phyloP scores from a whole-genome alignment of 1,139 yeast genomes.

The Chernovozyma aurita region DNA sequence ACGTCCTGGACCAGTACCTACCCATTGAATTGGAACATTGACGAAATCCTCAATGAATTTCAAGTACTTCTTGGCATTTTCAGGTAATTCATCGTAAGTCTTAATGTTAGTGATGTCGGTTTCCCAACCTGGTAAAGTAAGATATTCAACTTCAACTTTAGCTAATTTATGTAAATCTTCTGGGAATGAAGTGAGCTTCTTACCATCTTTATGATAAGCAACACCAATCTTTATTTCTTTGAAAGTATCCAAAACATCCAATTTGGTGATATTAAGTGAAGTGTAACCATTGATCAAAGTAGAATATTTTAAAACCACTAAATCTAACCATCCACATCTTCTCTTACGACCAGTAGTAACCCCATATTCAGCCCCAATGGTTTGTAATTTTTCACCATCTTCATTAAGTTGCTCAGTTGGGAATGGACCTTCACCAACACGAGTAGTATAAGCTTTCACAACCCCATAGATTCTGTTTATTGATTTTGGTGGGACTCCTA shows the following conservation, averaged over 20 bases:
- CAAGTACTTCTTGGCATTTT: conserved; percentile 79
- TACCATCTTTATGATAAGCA: conserved; percentile 74
- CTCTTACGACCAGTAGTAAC: conserved; percentile 99
- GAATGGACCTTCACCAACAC: conserved; percentile 99
- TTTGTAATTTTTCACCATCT: conserved; percentile 82
- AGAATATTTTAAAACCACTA: conserved; percentile 90
- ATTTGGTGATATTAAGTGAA: conserved; percentile 85
- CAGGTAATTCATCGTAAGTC: conserved; percentile 75
- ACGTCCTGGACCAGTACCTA: conserved; percentile 98
- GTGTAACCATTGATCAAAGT: conserved; percentile 92
- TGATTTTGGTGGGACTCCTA: conserved; percentile 87
- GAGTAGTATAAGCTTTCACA: conserved; percentile 95
- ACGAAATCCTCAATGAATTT: conserved; percentile 79
- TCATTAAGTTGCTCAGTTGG: conserved; percentile 94
- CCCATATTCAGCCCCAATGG: conserved; percentile 93
- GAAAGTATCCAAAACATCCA: conserved; percentile 89
- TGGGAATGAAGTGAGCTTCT: conserved; percentile 77
- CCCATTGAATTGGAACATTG: conserved; percentile 88
- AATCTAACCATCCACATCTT: conserved; percentile 99
- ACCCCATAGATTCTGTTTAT: conserved; percentile 87
- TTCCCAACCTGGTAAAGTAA: conserved; percentile 93
- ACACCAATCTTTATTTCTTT: conserved; percentile 85
- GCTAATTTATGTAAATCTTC: conserved; percentile 81
- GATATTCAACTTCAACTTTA: conserved; percentile 87
- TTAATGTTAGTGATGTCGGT: conserved; percentile 70